Conservation (phyloP, 495 filamentous ascomycete species). For the Talaromyces thailandensis region DNA sequence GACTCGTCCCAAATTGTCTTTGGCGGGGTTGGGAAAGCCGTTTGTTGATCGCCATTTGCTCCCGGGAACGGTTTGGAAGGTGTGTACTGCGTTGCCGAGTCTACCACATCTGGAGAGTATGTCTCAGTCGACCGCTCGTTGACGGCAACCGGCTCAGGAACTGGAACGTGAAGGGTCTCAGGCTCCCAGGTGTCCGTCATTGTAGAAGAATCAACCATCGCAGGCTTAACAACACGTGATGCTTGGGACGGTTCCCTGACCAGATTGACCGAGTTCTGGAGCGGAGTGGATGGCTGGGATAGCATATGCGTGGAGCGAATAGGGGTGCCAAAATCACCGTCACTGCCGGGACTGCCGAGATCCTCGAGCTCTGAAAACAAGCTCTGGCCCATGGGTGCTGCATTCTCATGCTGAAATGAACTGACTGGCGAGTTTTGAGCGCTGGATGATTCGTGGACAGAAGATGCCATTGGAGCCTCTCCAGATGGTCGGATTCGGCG, state of each 20-base stretch:
- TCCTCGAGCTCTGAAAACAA: slow-evolving; percentile 85
- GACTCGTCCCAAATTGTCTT: slow-evolving; percentile 32
- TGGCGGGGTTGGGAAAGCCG: slow-evolving; percentile 27
- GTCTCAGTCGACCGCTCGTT: not conserved
- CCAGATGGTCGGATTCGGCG: slow-evolving; percentile 57
- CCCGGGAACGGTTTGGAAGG: slow-evolving; percentile 17
- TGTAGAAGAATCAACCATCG: slow-evolving; percentile 71
- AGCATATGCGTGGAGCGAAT: slow-evolving; percentile 23
- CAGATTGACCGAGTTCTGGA: slow-evolving; percentile 27
- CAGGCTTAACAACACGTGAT: slow-evolving; percentile 19
- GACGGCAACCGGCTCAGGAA: not conserved
- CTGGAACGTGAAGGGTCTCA: not conserved
- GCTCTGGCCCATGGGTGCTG: slow-evolving; percentile 58
- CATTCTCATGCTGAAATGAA: slow-evolving; percentile 34
- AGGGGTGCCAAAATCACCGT: slow-evolving; percentile 35
- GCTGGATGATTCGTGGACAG: slow-evolving; percentile 36
- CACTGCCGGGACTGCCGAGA: slow-evolving; percentile 57
- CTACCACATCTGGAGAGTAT: slow-evolving; percentile 15
- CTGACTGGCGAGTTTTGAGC: slow-evolving; percentile 42
- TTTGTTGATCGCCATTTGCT: slow-evolving; percentile 18
- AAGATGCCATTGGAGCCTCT: slow-evolving; percentile 48
- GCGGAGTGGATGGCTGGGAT: slow-evolving; percentile 45
- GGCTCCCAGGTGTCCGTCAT: slow-evolving; percentile 73
- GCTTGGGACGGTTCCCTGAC: slow-evolving; percentile 31
- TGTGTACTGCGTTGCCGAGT: slow-evolving; percentile 30